Evolutionary conservation across 139 green algal genomes (phyloP).

Genomic region (Prasinococcaceae sp.): DNA sequence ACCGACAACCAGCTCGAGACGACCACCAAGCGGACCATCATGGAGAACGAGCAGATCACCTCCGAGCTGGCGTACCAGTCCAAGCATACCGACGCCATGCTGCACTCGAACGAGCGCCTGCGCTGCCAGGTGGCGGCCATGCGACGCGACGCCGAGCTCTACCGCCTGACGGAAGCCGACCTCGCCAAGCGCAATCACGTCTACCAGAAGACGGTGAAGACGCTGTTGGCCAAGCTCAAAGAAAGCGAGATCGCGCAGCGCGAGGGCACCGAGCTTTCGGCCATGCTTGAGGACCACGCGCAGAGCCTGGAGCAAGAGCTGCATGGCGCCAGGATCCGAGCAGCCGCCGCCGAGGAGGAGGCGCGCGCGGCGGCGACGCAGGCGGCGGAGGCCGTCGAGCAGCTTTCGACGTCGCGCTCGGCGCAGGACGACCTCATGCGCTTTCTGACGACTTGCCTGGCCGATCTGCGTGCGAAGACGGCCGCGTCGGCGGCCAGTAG

Average conservation of each 20-base stretch:
- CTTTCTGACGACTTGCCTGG: constrained; percentile 10
- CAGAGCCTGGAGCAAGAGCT: neutral
- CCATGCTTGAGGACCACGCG: neutral
- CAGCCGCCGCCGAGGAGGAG: neutral
- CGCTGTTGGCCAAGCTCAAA: constrained; percentile 30
- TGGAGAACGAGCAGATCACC: constrained; percentile 37
- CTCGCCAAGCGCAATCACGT: constrained; percentile 39
- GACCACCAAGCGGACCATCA: constrained; percentile 13
- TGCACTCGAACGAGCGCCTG: constrained; percentile 30
- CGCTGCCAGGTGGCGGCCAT: constrained; percentile 38
- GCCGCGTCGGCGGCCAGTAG: neutral
- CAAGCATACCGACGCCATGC: constrained; percentile 33
- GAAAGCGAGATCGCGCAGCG: neutral
- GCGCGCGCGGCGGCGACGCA: neutral
- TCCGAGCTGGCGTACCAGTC: constrained; percentile 50
- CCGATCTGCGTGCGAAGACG: constrained; percentile 10
- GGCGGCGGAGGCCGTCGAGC: neutral
- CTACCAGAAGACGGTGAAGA: constrained; percentile 46
- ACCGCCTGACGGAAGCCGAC: constrained; percentile 48
- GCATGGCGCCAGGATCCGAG: neutral
- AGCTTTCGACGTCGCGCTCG: neutral
- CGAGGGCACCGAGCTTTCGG: neutral
- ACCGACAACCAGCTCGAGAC: constrained; percentile 70
- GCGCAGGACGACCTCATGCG: constrained; percentile 5
- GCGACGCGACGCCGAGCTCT: constrained; percentile 34